Evolutionary conservation across 2,329 filamentous ascomycete genomes (phyloP).

Genomic region (Neocucurbitaria cava): DNA sequence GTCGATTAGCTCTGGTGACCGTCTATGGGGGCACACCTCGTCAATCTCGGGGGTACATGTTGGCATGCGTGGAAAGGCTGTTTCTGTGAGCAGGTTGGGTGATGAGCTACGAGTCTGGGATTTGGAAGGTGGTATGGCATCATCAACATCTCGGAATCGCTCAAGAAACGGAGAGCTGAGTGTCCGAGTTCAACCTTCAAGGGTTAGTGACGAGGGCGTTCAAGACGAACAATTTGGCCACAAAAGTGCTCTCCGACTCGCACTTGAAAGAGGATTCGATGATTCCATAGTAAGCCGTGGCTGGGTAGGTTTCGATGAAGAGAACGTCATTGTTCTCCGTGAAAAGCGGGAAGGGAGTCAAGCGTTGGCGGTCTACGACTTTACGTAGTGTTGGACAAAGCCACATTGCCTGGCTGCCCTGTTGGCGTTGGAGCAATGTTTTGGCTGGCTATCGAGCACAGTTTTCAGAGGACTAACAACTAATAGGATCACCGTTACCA

Average conservation of each 20-base stretch:
- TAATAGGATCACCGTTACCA: too few relatives aligned
- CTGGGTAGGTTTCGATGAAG: conserved; percentile 89
- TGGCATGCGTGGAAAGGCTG: conserved; percentile 82
- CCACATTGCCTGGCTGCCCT: conserved; percentile 9
- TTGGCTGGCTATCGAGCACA: too few relatives aligned
- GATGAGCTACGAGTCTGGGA: conserved; percentile 80
- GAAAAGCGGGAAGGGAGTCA: conserved; percentile 73
- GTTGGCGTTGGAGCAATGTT: too few relatives aligned
- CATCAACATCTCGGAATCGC: conserved; percentile 51
- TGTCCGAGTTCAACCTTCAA: conserved; percentile 59
- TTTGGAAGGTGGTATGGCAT: conserved; percentile 73
- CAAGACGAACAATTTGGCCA: conserved; percentile 30
- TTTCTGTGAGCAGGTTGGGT: conserved; percentile 84
- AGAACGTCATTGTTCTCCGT: conserved; percentile 86
- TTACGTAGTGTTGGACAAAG: conserved; percentile 63
- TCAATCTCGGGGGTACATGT: conserved; percentile 87
- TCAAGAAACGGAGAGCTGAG: conserved; percentile 58
- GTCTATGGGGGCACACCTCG: conserved; percentile 91
- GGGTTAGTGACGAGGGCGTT: conserved; percentile 16
- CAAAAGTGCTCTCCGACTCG: conserved; percentile 42
- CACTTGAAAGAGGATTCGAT: conserved; percentile 45
- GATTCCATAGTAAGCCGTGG: conserved; percentile 57
- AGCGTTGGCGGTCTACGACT: conserved; percentile 84
- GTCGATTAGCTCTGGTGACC: conserved; percentile 73
- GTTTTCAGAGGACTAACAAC: too few relatives aligned